These are phyloP conservation scores for Amphichorda felina DNA, from an alignment of 2,329 filamentous ascomycete genomes.

Conservation along the genomic window DNA sequence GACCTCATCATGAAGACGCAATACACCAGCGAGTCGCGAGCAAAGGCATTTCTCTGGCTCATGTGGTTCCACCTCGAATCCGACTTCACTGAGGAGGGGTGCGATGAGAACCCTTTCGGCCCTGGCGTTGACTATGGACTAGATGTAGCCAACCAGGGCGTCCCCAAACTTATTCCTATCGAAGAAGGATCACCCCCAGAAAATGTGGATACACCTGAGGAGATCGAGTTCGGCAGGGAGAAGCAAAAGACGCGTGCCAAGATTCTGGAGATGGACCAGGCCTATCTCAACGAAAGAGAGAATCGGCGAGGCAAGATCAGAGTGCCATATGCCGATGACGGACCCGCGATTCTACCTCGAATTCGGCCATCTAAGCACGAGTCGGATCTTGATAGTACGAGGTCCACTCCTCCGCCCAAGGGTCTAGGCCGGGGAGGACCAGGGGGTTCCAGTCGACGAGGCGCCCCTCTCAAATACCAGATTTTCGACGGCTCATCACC, in stretches of 20 bases:
- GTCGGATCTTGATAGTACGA: constrained; percentile 31
- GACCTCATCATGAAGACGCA: constrained; percentile 89
- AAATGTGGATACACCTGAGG: constrained; percentile 62
- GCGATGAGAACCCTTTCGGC: constrained; percentile 85
- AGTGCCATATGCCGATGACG: constrained; percentile 32
- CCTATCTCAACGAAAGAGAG: constrained; percentile 50
- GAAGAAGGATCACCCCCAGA: constrained; percentile 35
- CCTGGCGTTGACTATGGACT: constrained; percentile 52
- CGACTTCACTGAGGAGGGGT: constrained; percentile 81
- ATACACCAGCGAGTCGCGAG: constrained; percentile 70
- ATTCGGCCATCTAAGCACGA: constrained; percentile 52
- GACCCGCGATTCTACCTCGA: constrained; percentile 46
- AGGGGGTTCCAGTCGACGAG: constrained; percentile 21
- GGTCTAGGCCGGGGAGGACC: constrained; percentile 12
- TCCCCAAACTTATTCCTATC: constrained; percentile 53
- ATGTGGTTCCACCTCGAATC: constrained; percentile 99
- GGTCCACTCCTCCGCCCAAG: constrained; percentile 29
- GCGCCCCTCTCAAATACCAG: constrained; percentile 44
- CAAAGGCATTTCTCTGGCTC: constrained; percentile 85
- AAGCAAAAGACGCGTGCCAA: constrained; percentile 65
- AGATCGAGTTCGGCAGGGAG: constrained; percentile 57
- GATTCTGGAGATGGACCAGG: constrained; percentile 66
- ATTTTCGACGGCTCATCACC: constrained; percentile 51
- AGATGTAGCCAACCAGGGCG: constrained; percentile 54
- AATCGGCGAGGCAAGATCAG: constrained; percentile 39